Conservation (phyloP, 2,329 filamentous ascomycete species). For the Plenodomus lindquistii region DNA sequence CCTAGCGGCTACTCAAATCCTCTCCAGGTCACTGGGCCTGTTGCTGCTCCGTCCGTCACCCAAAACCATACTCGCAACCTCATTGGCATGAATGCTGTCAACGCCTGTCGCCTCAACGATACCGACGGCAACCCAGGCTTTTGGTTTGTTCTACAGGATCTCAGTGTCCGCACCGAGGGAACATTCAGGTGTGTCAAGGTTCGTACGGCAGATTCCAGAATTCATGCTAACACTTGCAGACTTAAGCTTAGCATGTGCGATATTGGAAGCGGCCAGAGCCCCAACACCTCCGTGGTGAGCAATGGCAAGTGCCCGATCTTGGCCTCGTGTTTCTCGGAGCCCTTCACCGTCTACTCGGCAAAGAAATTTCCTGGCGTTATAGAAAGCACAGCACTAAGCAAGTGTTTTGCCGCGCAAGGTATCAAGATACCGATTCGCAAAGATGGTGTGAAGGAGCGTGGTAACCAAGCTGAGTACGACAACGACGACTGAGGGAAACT, state of each 20-base stretch:
- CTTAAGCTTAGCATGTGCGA: constrained; percentile 81
- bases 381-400: constrained; percentile 88
- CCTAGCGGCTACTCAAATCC: constrained; percentile 7
- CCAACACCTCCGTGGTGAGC: constrained; percentile 65
- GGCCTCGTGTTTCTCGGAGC: constrained; percentile 81
- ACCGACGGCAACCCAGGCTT: constrained; percentile 80
- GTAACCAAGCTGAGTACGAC: constrained; percentile 51
- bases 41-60: constrained; percentile 44
- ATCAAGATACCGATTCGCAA: constrained; percentile 97
- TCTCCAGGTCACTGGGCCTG: constrained; percentile 15
- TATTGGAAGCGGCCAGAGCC: constrained; percentile 62
- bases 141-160: constrained; percentile 95
- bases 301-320: constrained; percentile 78
- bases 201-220: not conserved
- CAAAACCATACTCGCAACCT: constrained; percentile 87
- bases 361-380: constrained; percentile 99
- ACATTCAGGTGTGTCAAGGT: constrained; percentile 71
- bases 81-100: constrained; percentile 88
- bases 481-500: constrained; percentile 40
- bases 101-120: constrained; percentile 82
- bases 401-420: constrained; percentile 88
- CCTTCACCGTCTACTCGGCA: constrained; percentile 91
- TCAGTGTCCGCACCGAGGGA: constrained; percentile 92
- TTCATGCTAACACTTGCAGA: constrained; percentile 42
- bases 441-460: constrained; percentile 64